Evolutionary conservation across 768 basidiomycete genomes (phyloP).

Genomic region (Hygrocybe coccinea): DNA sequence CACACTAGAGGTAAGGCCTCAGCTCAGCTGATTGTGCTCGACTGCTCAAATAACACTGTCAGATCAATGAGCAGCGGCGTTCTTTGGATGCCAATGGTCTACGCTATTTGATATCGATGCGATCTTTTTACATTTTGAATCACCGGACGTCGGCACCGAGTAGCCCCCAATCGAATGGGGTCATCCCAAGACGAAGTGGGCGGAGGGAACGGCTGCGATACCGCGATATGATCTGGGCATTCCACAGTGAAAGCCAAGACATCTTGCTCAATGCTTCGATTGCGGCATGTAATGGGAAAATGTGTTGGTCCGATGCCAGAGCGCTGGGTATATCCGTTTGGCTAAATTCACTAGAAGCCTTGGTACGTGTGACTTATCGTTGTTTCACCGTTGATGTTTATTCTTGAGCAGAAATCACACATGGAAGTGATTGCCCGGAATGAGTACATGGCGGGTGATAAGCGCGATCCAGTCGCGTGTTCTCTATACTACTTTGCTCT

Average conservation of each 20-base stretch:
- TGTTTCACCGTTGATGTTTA: not conserved
- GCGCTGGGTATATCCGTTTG: conserved; percentile 85
- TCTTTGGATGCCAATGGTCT: conserved; percentile 89
- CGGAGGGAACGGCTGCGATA: conserved; percentile 77
- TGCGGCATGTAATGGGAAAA: conserved; percentile 73
- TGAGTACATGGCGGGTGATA: conserved; percentile 84
- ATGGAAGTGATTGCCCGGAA: conserved; percentile 88
- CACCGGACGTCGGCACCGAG: conserved; percentile 50
- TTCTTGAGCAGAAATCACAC: conserved; percentile 56
- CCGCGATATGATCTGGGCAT: conserved; percentile 96
- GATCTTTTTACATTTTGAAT: conserved; percentile 85
- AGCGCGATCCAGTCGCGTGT: conserved; percentile 83
- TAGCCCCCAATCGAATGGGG: conserved; percentile 42
- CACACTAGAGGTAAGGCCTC: conserved; percentile 63
- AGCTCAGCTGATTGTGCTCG: not conserved
- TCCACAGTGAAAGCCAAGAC: conserved; percentile 91
- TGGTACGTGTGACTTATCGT: conserved; percentile 45
- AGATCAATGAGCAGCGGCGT: conserved; percentile 90
- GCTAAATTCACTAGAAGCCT: conserved; percentile 70
- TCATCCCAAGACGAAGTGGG: conserved; percentile 44
- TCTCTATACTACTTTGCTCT: conserved; percentile 94
- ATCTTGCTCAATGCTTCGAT: conserved; percentile 68
- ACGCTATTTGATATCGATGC: conserved; percentile 88
- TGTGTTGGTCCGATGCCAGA: conserved; percentile 86
- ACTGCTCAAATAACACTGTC: conserved; percentile 1